phyloP scores from a whole-genome alignment of 345 rosid species.

The Acer saccharum region DNA sequence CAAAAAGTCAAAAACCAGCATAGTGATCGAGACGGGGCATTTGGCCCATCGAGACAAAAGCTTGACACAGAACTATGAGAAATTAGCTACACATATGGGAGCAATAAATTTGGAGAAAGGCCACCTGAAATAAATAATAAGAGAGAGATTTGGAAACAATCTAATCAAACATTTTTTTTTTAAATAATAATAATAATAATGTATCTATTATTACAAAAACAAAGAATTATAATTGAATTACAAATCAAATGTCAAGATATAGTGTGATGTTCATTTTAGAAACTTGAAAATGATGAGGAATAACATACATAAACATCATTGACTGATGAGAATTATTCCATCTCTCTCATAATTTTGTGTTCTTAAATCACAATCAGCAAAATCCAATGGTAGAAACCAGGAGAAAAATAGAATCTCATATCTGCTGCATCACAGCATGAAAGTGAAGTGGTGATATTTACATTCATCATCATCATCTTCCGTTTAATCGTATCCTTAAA shows the following conservation, averaged over 20 bases:
- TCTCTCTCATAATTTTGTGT: not conserved
- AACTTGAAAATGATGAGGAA: not conserved
- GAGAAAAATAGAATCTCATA: not conserved
- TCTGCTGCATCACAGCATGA: not conserved
- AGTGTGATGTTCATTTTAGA: not conserved
- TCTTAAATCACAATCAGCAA: not conserved
- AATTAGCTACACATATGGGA: too few relatives aligned
- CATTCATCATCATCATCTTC: not conserved
- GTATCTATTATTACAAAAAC: not conserved
- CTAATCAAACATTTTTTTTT: too few relatives aligned
- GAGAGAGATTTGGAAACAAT: too few relatives aligned
- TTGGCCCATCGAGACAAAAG: too few relatives aligned
- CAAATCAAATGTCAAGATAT: not conserved
- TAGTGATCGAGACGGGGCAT: too few relatives aligned
- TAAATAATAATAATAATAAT: not conserved
- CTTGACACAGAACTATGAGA: too few relatives aligned
- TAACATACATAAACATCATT: not conserved
- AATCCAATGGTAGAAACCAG: not conserved
- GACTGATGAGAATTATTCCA: not conserved
- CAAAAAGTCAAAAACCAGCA: too few relatives aligned
- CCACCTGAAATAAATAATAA: too few relatives aligned
- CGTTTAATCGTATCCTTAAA: conserved; percentile 31
- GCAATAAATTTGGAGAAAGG: too few relatives aligned
- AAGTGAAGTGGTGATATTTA: conserved; percentile 1
- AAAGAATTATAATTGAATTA: not conserved